These are phyloP conservation scores for Trichoderma oligosporum DNA, from an alignment of 2,329 filamentous ascomycete genomes.

Conservation along the genomic window DNA sequence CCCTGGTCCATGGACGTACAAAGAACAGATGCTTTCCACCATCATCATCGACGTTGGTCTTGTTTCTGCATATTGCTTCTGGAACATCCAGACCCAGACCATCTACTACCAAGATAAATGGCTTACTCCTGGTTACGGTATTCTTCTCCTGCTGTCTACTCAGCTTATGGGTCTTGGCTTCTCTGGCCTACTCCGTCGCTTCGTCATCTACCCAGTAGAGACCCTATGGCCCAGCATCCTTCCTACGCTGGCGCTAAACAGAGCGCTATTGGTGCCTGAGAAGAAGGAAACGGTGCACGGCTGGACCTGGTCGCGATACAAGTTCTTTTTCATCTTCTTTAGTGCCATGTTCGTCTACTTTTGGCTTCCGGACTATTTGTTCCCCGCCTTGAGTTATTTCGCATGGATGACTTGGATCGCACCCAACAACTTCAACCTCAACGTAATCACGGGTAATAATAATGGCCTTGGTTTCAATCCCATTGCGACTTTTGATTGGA, in stretches of 20 bases:
- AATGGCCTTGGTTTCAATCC: conserved; percentile 47
- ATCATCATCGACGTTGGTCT: conserved; percentile 52
- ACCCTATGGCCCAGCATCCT: conserved; percentile 34
- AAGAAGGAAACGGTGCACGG: conserved; percentile 32
- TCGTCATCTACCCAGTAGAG: conserved; percentile 35
- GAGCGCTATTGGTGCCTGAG: conserved; percentile 34
- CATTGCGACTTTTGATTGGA: conserved; percentile 50
- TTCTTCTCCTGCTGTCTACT: conserved; percentile 15
- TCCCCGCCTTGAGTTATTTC: conserved; percentile 42
- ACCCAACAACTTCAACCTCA: conserved; percentile 41
- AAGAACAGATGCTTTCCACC: conserved; percentile 52
- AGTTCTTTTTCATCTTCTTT: conserved; percentile 42
- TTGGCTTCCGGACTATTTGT: conserved; percentile 47
- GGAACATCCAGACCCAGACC: conserved; percentile 22
- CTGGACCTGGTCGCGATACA: conserved; percentile 43
- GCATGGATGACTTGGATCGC: conserved; percentile 52
- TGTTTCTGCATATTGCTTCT: conserved; percentile 23
- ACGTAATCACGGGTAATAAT: conserved; percentile 40
- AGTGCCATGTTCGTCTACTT: conserved; percentile 39
- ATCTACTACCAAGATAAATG: conserved; percentile 17
- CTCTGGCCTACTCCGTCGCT: conserved; percentile 33
- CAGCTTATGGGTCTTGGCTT: conserved; percentile 35
- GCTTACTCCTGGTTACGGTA: conserved; percentile 23
- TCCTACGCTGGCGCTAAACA: conserved; percentile 35
- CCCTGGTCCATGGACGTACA: conserved; percentile 49